These are phyloP conservation scores for Collybiopsis luxurians DNA, from an alignment of 768 basidiomycete genomes.

Conservation along the genomic window DNA sequence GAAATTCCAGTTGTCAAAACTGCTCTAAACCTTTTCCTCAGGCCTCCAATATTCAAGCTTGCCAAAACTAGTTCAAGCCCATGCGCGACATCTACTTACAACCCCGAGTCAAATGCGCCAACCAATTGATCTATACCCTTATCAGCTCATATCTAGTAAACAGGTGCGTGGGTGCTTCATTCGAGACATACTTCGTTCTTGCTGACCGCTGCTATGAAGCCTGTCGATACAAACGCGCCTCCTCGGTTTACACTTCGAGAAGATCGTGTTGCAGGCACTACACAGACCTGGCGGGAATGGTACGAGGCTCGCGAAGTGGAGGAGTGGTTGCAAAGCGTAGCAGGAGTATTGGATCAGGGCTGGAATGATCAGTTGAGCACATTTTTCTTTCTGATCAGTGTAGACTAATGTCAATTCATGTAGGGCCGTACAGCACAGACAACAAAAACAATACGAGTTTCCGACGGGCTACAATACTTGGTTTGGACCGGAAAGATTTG, in stretches of 20 bases:
- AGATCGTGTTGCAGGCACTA: conserved; percentile 70
- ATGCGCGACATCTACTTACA: conserved; percentile 67
- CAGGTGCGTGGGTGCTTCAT: conserved; percentile 36
- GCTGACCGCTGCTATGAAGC: conserved; percentile 34
- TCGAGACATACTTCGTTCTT: not conserved
- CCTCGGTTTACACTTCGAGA: conserved; percentile 72
- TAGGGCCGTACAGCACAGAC: conserved; percentile 58
- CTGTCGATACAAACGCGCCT: conserved; percentile 66
- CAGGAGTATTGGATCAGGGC: conserved; percentile 79
- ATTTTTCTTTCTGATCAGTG: not conserved
- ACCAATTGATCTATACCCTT: conserved; percentile 71
- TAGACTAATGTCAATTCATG: not conserved
- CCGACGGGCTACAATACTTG: conserved; percentile 87
- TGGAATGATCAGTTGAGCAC: conserved; percentile 79
- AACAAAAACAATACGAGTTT: conserved; percentile 83
- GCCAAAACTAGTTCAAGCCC: conserved; percentile 77
- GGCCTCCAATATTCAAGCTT: conserved; percentile 77
- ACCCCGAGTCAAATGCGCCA: conserved; percentile 46
- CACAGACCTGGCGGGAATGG: conserved; percentile 80
- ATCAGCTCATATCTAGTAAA: conserved; percentile 89
- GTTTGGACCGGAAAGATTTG: conserved; percentile 80
- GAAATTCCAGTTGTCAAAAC: not conserved
- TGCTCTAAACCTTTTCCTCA: conserved; percentile 25
- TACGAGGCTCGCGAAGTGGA: conserved; percentile 83
- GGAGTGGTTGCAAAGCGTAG: conserved; percentile 89